Evolutionary conservation across 192 early-diverging fungal species (phyloP), one percentile per base, ranked within the genome.

Genomic region (Phycomyces nitens): DNA sequence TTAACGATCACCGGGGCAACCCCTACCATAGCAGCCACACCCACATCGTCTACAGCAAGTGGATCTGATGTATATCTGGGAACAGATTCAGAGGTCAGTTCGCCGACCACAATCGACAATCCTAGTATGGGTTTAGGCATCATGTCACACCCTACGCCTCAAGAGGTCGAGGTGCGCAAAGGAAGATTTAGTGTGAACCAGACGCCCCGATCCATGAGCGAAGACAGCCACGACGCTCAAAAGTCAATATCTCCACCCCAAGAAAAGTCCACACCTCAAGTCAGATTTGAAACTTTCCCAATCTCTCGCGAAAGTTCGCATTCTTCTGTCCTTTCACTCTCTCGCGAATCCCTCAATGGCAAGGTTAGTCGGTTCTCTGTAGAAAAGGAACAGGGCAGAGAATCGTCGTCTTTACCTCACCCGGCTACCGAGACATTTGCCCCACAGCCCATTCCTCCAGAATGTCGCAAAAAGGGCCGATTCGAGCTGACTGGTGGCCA

Each of bases 171-270:
- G 38, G 24, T 69, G 29, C 50, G 52, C 55, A 91, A 88, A 55
- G 89, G 89, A 12, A 77, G 89, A 21, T 91, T 91, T 56, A 88
- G 85, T 72, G 85, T 91, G 49, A 69, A 69, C 22, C 60, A 60
- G 12, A 56, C 66, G 40, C 64, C 6, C 40, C 34, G 9, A 47
- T 66, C 57, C 56, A 58, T 26, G 60, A 47, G 15, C 47, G 27
- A 66, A n/a, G 39, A 9, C 16, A 41, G 23, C 12, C 1, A 47
- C 44, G 12, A 14, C 18, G 12, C 18, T 47, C 15, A 47, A 2
- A 47, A 47, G 18, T 18, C 44, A 11, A n/a, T 11, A 14, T 11
- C 18, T 14, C 44, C 44, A n/a, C 44, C 44, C 3, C 15, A 18
- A 3, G 44, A 47, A 11, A 47, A 47, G 12, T 18, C 18, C 2